Evolutionary conservation across 495 filamentous ascomycete genomes (phyloP).

Genomic region (Cercophora newfieldiana): DNA sequence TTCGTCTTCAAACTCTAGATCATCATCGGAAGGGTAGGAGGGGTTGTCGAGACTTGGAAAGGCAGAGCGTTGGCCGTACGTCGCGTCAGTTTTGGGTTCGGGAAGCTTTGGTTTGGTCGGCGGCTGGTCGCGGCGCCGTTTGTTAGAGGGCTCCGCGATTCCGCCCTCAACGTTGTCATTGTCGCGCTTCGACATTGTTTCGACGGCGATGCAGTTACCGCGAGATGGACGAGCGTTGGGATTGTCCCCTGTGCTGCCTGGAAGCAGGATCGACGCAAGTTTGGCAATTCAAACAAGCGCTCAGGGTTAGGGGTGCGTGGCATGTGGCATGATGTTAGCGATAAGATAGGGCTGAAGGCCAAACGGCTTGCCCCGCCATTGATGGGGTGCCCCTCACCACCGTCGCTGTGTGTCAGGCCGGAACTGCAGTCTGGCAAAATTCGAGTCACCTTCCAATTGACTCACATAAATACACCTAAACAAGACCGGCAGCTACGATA

Average conservation of each 20-base stretch:
- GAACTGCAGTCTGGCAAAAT: conserved; percentile 18
- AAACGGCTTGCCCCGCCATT: conserved; percentile 23
- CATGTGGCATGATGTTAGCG: conserved; percentile 4
- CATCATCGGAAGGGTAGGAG: conserved; percentile 42
- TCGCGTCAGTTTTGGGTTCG: conserved; percentile 53
- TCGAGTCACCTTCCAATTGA: conserved; percentile 11
- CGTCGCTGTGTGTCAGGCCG: conserved; percentile 19
- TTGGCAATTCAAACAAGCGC: too few relatives aligned
- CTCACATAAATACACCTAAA: background rate
- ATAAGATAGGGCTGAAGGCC: conserved; percentile 10
- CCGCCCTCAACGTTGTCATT: conserved; percentile 11
- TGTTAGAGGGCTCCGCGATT: conserved; percentile 27
- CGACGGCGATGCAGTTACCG: background rate
- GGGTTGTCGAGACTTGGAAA: conserved; percentile 72
- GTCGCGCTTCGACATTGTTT: conserved; percentile 37
- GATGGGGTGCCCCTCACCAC: conserved; percentile 24
- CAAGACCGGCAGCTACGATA: background rate
- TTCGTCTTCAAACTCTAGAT: conserved; percentile 58
- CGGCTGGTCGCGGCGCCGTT: conserved; percentile 29
- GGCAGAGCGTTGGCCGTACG: conserved; percentile 73
- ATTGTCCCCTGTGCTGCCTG: background rate
- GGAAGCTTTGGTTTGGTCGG: conserved; percentile 23
- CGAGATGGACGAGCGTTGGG: background rate
- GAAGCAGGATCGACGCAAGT: background rate
- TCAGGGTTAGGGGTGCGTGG: conserved; percentile 16